phyloP scores from a whole-genome alignment of 2,329 filamentous ascomycete genomes.

The Fusarium austroafricanum region DNA sequence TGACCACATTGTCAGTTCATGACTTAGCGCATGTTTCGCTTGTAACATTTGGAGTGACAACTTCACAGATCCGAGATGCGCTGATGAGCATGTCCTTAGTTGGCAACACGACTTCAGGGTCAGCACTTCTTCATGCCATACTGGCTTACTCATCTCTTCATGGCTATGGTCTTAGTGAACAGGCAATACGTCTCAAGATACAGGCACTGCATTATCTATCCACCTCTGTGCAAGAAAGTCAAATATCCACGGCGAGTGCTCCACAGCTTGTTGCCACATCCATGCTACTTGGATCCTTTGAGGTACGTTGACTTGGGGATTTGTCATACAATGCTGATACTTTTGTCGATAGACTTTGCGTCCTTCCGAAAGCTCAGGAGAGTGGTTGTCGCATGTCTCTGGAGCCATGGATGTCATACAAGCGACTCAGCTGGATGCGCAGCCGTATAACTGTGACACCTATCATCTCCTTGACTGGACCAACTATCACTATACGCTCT shows the following conservation, averaged over 20 bases:
- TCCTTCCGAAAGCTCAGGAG: constrained; percentile 32
- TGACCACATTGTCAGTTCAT: constrained; percentile 10
- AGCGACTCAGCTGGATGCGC: constrained; percentile 3
- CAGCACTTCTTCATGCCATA: constrained; percentile 30
- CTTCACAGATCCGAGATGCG: constrained; percentile 19
- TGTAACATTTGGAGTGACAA: constrained; percentile 15
- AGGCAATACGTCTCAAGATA: constrained; percentile 31
- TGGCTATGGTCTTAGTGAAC: not conserved
- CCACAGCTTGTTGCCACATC: constrained; percentile 36
- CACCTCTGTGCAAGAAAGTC: not conserved
- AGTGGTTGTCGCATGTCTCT: constrained; percentile 36
- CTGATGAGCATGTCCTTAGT: constrained; percentile 20
- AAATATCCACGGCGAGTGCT: constrained; percentile 1
- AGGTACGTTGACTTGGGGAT: constrained; percentile 8
- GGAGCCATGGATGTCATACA: constrained; percentile 37
- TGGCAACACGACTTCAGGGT: not conserved
- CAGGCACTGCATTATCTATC: constrained; percentile 24
- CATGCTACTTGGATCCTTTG: constrained; percentile 39
- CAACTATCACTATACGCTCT: constrained; percentile 35
- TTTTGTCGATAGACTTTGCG: constrained; percentile 1
- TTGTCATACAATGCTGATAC: not conserved
- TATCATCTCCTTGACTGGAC: constrained; percentile 35
- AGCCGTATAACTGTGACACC: not conserved
- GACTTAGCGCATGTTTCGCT: constrained; percentile 20
- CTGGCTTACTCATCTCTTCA: constrained; percentile 37